Evolutionary conservation across 1,284 basidiomycete species (phyloP).

Genomic region (Schizophyllum commune): DNA sequence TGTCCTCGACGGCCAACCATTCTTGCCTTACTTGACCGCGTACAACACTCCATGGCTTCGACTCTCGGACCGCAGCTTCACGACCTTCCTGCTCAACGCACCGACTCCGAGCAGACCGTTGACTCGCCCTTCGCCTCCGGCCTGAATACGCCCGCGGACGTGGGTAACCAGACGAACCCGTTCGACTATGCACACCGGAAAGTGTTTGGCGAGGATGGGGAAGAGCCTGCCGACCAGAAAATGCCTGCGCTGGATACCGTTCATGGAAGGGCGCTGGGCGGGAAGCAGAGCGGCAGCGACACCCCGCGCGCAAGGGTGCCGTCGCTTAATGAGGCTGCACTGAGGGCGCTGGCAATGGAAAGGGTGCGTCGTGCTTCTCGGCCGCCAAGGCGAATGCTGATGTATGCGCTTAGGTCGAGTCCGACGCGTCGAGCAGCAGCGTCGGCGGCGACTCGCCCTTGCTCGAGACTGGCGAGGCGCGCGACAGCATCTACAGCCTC

Average conservation of each 20-base stretch:
- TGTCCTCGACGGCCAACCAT: not conserved
- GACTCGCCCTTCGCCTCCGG: not conserved
- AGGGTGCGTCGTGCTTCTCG: not conserved
- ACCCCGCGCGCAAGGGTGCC: not conserved
- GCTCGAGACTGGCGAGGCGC: not conserved
- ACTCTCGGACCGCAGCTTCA: not conserved
- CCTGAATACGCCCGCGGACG: not conserved
- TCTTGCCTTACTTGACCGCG: not conserved
- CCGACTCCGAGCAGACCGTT: not conserved
- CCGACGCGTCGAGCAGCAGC: not conserved
- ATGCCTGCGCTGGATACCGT: not conserved
- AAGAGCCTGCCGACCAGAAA: not conserved
- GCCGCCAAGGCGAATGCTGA: not conserved
- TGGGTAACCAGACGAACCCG: not conserved
- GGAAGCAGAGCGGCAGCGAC: not conserved
- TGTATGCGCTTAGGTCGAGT: not conserved
- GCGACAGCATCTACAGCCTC: not conserved
- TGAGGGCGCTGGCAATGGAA: not conserved
- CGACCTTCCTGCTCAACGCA: not conserved
- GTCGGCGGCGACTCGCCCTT: not conserved
- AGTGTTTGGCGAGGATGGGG: not conserved
- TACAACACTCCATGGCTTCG: not conserved
- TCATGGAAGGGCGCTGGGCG: not conserved
- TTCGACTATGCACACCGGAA: not conserved
- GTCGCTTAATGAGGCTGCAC: not conserved